phyloP scores from a whole-genome alignment of 768 basidiomycete species.

The Lactifluus rugatus region DNA sequence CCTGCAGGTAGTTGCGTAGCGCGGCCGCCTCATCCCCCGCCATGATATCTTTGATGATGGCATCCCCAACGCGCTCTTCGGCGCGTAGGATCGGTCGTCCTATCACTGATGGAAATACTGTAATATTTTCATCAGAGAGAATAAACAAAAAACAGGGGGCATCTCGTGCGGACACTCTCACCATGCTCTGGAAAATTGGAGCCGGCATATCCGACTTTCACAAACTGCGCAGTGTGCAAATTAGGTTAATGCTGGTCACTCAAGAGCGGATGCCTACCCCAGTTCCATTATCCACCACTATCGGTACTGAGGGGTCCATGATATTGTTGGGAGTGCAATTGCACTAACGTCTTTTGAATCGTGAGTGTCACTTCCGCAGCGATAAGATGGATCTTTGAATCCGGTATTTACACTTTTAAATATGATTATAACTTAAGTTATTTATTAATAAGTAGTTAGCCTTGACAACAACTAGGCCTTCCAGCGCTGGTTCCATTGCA shows the following conservation, averaged over 20 bases:
- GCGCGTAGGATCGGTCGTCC: conserved; percentile 96
- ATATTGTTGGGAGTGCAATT: not conserved
- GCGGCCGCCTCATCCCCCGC: conserved; percentile 93
- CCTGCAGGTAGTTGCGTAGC: conserved; percentile 90
- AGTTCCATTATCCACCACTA: conserved; percentile 61
- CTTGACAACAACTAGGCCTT: no score
- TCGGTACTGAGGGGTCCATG: conserved; percentile 32
- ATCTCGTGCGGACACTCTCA: conserved; percentile 18
- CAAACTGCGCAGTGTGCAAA: conserved; percentile 35
- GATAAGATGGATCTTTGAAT: no score
- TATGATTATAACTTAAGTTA: no score
- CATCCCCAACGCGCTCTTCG: conserved; percentile 83
- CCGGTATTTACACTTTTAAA: no score
- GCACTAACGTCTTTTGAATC: no score
- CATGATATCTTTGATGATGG: conserved; percentile 95
- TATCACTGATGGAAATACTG: conserved; percentile 94
- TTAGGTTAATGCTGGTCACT: not conserved
- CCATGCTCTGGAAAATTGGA: conserved; percentile 59
- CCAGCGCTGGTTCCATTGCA: no score
- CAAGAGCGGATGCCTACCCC: conserved; percentile 32
- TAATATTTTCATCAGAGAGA: not conserved
- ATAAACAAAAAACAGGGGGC: not conserved
- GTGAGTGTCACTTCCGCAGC: no score
- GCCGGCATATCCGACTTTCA: conserved; percentile 55
- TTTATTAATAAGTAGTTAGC: no score